Evolutionary conservation across 1,284 basidiomycete species (phyloP).

Genomic region (Anthracocystis setariae): DNA sequence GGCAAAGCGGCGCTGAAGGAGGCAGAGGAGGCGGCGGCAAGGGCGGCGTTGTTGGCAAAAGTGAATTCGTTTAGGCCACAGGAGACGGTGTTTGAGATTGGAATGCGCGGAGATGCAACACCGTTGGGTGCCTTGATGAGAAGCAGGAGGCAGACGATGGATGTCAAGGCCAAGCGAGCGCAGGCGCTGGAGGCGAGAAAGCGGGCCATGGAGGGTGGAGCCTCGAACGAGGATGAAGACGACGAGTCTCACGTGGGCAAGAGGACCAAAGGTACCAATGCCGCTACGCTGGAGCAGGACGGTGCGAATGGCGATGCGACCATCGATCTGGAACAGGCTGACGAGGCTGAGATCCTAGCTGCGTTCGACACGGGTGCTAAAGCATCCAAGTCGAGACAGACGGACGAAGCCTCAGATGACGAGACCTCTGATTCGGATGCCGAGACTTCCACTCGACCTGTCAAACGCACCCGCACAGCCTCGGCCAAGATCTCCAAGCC

Average conservation of each 20-base stretch:
- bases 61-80: slow-evolving; percentile 84
- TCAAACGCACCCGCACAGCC: slow-evolving; percentile 20
- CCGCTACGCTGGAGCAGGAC: slow-evolving; percentile 40
- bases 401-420: slow-evolving; percentile 5
- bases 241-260: slow-evolving; percentile 20
- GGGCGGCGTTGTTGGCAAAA: slow-evolving; percentile 77
- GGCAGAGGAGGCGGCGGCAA: slow-evolving; percentile 71
- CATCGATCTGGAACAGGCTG: slow-evolving; percentile 74
- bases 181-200: slow-evolving; percentile 49
- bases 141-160: slow-evolving; percentile 81
- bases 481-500: slow-evolving; percentile 13
- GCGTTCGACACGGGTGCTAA: slow-evolving; percentile 45
- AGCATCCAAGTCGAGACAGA: neutral
- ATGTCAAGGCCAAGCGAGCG: slow-evolving; percentile 71
- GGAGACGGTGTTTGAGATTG: slow-evolving; percentile 94
- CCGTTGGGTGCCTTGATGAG: slow-evolving; percentile 77
- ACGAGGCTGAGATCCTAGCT: slow-evolving; percentile 46
- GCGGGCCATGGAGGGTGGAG: slow-evolving; percentile 57
- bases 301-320: slow-evolving; percentile 66
- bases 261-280: slow-evolving; percentile 42
- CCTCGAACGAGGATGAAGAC: slow-evolving; percentile 16
- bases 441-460: slow-evolving; percentile 56
- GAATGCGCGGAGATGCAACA: slow-evolving; percentile 75
- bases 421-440: slow-evolving; percentile 70
- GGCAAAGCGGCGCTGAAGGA: slow-evolving; percentile 25